Evolutionary conservation across 176 grass and related monocot species (phyloP).

Genomic region (Rhynchospora tenuis): DNA sequence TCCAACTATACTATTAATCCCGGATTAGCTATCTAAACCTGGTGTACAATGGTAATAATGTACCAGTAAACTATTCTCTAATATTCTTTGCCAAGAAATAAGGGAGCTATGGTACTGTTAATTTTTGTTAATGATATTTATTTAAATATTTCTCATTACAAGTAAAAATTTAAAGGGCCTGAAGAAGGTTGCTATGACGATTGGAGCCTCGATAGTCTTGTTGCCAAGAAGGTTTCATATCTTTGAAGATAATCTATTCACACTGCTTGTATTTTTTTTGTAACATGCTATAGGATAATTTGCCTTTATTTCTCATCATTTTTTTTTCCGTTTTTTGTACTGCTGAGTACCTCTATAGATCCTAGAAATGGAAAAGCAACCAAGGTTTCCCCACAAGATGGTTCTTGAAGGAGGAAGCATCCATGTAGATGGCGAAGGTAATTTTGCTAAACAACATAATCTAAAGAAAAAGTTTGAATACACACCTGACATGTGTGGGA

Average conservation of each 20-base stretch:
- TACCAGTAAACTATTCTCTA: no score
- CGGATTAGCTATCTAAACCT: no score
- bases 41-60: no score
- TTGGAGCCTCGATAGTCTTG: slow-evolving; percentile 61
- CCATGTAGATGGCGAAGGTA: slow-evolving; percentile 93
- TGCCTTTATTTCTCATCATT: background rate
- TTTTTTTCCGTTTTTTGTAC: background rate
- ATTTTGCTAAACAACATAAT: background rate
- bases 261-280: background rate
- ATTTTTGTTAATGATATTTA: slow-evolving; percentile 1
- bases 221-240: slow-evolving; percentile 62
- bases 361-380: slow-evolving; percentile 49
- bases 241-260: background rate
- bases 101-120: background rate
- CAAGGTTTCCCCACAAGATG: slow-evolving; percentile 71
- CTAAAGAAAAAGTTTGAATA: background rate
- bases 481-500: background rate
- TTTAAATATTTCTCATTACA: slow-evolving; percentile 6
- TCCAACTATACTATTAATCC: no score
- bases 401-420: slow-evolving; percentile 96
- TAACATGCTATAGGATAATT: background rate
- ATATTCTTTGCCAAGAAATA: background rate
- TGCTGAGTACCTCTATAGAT: slow-evolving; percentile 32
- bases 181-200: slow-evolving; percentile 72
- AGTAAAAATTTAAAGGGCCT: slow-evolving; percentile 34